A percentile compares a stretch with the other conserved stretches of the same genome.
Evolutionary conservation across 2,329 filamentous ascomycete genomes (phyloP).

Genomic region (Trichoderma brevicompactum): DNA sequence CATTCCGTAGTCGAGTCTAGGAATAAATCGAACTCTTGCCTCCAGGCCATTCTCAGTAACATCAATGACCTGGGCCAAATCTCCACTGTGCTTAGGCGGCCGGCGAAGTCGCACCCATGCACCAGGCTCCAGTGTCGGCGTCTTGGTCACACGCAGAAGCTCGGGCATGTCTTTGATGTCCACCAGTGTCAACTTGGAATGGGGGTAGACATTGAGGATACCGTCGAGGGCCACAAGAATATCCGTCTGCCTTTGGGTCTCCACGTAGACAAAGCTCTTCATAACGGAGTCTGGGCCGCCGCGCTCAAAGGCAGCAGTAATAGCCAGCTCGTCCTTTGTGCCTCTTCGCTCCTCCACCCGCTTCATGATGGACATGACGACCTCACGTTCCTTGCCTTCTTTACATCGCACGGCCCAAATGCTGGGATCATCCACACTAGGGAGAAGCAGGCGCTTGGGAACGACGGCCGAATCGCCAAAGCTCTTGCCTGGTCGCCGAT

Average conservation of each 20-base stretch:
- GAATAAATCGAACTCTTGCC: slow-evolving; percentile 84
- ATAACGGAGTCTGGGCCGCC: slow-evolving; percentile 77
- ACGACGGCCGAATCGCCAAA: slow-evolving; percentile 74
- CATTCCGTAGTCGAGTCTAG: slow-evolving; percentile 87
- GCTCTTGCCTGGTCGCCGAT: slow-evolving; percentile 68
- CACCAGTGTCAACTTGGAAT: slow-evolving; percentile 83
- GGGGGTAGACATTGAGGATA: slow-evolving; percentile 86
- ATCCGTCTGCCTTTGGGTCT: slow-evolving; percentile 85
- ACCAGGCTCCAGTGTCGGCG: slow-evolving; percentile 79
- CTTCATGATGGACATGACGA: slow-evolving; percentile 85
- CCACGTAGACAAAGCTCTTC: slow-evolving; percentile 94
- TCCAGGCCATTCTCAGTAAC: slow-evolving; percentile 92
- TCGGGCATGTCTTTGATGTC: slow-evolving; percentile 98
- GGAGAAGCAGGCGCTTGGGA: slow-evolving; percentile 83
- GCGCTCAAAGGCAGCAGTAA: slow-evolving; percentile 91
- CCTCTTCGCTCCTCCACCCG: slow-evolving; percentile 79
- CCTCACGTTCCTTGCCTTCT: slow-evolving; percentile 92
- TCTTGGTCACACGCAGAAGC: slow-evolving; percentile 87
- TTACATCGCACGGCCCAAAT: slow-evolving; percentile 96
- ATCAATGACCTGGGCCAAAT: slow-evolving; percentile 89
- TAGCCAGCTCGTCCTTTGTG: slow-evolving; percentile 79
- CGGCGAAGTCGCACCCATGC: slow-evolving; percentile 90
- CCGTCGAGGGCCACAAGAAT: slow-evolving; percentile 82
- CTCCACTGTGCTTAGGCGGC: slow-evolving; percentile 79
- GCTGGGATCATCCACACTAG: slow-evolving; percentile 91